These are phyloP conservation scores for Nidula niveotomentosa DNA, from an alignment of 1,284 basidiomycete genomes.

Conservation along the genomic window DNA sequence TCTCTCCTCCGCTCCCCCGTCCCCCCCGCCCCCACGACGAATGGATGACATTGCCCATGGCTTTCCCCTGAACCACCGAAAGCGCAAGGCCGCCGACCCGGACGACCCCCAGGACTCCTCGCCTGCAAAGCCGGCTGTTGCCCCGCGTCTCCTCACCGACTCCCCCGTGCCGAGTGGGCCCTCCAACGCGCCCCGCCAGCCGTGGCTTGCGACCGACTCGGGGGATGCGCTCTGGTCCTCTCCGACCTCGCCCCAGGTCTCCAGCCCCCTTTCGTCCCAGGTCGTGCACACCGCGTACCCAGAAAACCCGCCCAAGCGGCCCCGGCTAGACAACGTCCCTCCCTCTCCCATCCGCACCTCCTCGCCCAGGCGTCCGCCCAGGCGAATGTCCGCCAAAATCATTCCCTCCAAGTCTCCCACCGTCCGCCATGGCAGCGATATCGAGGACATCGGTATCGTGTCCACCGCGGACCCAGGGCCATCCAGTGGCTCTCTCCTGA, in stretches of 20 bases:
- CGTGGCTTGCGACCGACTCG: conserved; percentile 25
- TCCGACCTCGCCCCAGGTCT: conserved; percentile 28
- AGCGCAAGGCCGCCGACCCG: conserved; percentile 55
- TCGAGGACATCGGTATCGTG: conserved; percentile 52
- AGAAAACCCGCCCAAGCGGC: conserved; percentile 35
- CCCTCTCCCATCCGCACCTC: conserved; percentile 19
- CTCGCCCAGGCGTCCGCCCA: conserved; percentile 15
- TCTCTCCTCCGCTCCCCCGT: conserved; percentile 18
- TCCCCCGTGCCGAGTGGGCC: conserved; percentile 18
- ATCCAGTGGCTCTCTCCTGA: conserved; percentile 40
- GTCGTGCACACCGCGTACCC: conserved; percentile 12
- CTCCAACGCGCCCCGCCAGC: conserved; percentile 30
- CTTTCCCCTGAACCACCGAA: conserved; percentile 43
- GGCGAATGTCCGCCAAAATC: conserved; percentile 14
- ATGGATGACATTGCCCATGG: conserved; percentile 56
- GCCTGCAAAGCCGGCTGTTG: no score
- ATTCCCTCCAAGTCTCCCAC: conserved; percentile 26
- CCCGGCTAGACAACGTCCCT: conserved; percentile 35
- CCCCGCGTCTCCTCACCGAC: conserved; percentile 10
- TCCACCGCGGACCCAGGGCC: conserved; percentile 45
- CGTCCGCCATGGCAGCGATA: conserved; percentile 39
- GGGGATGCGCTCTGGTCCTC: conserved; percentile 27
- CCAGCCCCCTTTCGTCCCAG: conserved; percentile 25
- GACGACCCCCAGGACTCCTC: conserved; percentile 22
- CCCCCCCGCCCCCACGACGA: conserved; percentile 21